Evolutionary conservation across 2,329 filamentous ascomycete species (phyloP).

Genomic region (Claviceps maximensis): DNA sequence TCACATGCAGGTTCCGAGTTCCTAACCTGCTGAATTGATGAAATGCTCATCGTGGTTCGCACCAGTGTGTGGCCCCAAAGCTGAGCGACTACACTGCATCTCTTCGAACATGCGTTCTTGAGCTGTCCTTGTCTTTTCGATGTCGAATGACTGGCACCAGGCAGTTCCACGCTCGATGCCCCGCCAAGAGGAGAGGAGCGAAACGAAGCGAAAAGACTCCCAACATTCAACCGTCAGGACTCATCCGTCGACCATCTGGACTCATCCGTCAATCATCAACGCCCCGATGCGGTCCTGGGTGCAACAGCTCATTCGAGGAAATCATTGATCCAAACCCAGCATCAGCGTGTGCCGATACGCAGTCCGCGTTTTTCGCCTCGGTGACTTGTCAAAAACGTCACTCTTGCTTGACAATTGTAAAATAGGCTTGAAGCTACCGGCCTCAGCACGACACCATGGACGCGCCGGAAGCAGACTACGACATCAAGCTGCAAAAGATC

Average conservation of each 20-base stretch:
- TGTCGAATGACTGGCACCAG: neutral
- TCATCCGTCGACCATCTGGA: too few relatives aligned
- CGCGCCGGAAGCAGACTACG: slow-evolving; percentile 43
- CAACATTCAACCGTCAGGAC: neutral
- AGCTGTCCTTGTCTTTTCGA: neutral
- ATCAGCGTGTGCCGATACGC: neutral
- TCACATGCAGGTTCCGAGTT: too few relatives aligned
- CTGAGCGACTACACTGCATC: neutral
- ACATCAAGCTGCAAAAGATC: slow-evolving; percentile 48
- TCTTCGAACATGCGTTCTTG: too few relatives aligned
- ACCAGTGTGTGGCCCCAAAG: neutral
- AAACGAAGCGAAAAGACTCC: neutral
- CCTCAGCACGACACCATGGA: slow-evolving; percentile 41
- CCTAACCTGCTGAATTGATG: neutral
- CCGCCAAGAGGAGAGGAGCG: neutral
- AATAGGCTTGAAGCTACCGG: neutral
- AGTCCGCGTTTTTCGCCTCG: neutral
- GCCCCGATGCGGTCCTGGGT: too few relatives aligned
- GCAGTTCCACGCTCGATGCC: neutral
- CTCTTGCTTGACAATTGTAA: too few relatives aligned
- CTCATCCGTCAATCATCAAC: too few relatives aligned
- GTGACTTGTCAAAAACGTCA: neutral
- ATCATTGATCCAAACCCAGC: neutral
- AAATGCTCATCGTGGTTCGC: neutral
- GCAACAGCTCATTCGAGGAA: neutral